Evolutionary conservation across 768 basidiomycete species (phyloP).

Genomic region (Calocybe gangraenosa): DNA sequence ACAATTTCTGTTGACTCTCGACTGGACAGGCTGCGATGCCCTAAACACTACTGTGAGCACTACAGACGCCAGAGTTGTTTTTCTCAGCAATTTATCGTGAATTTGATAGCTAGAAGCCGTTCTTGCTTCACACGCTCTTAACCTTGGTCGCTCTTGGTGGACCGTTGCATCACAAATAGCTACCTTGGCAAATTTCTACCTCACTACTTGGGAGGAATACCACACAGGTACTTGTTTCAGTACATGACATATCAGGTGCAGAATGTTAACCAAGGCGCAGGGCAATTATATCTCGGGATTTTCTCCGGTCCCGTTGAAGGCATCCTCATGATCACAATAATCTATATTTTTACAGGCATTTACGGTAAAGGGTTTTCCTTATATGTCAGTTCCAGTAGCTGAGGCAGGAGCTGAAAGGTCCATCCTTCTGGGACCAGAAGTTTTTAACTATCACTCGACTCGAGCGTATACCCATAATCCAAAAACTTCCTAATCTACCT

Average conservation of each 20-base stretch:
- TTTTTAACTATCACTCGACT: constrained; percentile 57
- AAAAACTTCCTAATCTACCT: constrained; percentile 58
- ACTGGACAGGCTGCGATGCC: constrained; percentile 75
- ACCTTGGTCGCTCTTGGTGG: constrained; percentile 96
- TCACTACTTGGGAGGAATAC: constrained; percentile 83
- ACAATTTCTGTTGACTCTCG: neutral
- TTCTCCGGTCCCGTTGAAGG: constrained; percentile 98
- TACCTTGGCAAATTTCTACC: constrained; percentile 73
- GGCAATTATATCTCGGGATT: constrained; percentile 84
- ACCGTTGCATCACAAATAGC: constrained; percentile 84
- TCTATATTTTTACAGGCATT: constrained; percentile 77
- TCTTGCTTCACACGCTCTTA: constrained; percentile 78
- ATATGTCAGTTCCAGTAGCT: neutral
- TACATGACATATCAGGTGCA: too few relatives aligned
- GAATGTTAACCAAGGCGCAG: constrained; percentile 27
- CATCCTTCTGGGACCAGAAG: constrained; percentile 76
- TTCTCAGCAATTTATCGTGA: too few relatives aligned
- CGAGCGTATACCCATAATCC: constrained; percentile 44
- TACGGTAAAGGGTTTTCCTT: constrained; percentile 48
- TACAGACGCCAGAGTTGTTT: neutral
- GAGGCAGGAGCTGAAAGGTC: constrained; percentile 39
- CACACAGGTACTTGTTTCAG: constrained; percentile 58
- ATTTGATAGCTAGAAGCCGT: constrained; percentile 74
- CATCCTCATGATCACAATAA: constrained; percentile 75
- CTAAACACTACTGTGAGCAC: constrained; percentile 83